phyloP scores from a whole-genome alignment of 768 basidiomycete species.

The Phlebiopsis flavidoalba region DNA sequence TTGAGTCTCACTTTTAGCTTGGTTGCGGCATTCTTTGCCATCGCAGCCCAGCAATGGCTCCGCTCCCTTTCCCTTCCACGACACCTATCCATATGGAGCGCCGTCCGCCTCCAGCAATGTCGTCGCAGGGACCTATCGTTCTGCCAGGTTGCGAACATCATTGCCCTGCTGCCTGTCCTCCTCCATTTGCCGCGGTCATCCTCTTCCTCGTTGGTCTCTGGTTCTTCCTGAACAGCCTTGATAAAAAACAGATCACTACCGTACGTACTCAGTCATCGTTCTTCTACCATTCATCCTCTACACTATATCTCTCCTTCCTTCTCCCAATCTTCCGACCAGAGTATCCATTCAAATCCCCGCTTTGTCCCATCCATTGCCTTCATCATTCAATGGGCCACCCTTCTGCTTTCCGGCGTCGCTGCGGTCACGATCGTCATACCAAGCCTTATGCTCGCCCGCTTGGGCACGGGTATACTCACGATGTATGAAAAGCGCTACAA shows the following conservation, averaged over 20 bases:
- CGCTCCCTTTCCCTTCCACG: not conserved
- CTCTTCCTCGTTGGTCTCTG: conserved; percentile 10
- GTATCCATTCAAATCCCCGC: conserved; percentile 10
- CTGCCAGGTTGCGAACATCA: conserved; percentile 6
- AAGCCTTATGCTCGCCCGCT: too few relatives aligned
- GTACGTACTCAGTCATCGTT: not conserved
- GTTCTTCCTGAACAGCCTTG: not conserved
- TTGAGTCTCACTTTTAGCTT: conserved; percentile 20
- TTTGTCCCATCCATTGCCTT: not conserved
- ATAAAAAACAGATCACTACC: conserved; percentile 4
- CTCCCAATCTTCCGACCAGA: not conserved
- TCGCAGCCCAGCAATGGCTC: conserved; percentile 27
- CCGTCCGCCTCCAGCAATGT: conserved; percentile 4
- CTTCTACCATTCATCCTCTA: conserved; percentile 1
- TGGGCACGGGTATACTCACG: too few relatives aligned
- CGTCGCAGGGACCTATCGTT: not conserved
- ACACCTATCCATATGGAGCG: not conserved
- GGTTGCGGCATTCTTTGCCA: conserved; percentile 19
- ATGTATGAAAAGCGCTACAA: too few relatives aligned
- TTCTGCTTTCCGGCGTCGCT: not conserved
- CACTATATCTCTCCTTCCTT: not conserved
- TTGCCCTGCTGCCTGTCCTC: conserved; percentile 9
- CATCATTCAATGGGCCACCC: not conserved
- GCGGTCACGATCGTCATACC: not conserved
- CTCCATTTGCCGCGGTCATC: conserved; percentile 9